phyloP scores from a whole-genome alignment of 2,329 filamentous ascomycete genomes.

The Epichloe sibirici region DNA sequence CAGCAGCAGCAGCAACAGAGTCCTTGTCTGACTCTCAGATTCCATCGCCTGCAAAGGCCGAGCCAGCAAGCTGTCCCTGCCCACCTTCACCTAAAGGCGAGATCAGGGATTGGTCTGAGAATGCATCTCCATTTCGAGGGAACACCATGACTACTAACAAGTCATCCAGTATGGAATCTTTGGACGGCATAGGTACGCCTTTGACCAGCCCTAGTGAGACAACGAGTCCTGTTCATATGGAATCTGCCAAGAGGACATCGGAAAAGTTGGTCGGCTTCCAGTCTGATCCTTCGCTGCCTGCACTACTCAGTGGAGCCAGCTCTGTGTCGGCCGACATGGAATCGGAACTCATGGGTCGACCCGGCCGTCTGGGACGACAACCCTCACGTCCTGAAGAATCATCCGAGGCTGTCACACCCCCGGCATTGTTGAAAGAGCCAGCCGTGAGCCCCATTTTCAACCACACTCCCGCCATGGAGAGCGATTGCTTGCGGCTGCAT shows the following conservation, averaged over 20 bases:
- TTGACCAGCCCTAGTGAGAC: slow-evolving; percentile 43
- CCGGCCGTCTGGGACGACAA: slow-evolving; percentile 23
- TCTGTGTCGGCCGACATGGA: slow-evolving; percentile 52
- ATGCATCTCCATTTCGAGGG: slow-evolving; percentile 23
- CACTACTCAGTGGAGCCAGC: slow-evolving; percentile 50
- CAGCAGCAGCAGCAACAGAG: not conserved
- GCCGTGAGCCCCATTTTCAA: slow-evolving; percentile 28
- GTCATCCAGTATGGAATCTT: slow-evolving; percentile 41
- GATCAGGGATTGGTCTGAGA: slow-evolving; percentile 20
- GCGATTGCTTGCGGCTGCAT: slow-evolving; percentile 19
- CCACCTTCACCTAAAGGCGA: slow-evolving; percentile 31
- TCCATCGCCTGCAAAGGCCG: slow-evolving; percentile 1
- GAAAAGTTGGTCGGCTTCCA: slow-evolving; percentile 42
- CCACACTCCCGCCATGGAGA: slow-evolving; percentile 20
- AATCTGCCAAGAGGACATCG: slow-evolving; percentile 28
- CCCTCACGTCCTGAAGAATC: slow-evolving; percentile 34
- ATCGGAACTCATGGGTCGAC: slow-evolving; percentile 33
- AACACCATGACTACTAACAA: slow-evolving; percentile 32
- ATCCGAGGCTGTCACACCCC: slow-evolving; percentile 44
- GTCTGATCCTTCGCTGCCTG: slow-evolving; percentile 52
- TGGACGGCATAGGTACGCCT: slow-evolving; percentile 35
- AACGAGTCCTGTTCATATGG: slow-evolving; percentile 34
- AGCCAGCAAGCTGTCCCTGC: slow-evolving; percentile 24
- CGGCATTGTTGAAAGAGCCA: slow-evolving; percentile 36
- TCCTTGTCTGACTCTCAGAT: not conserved